A percentile compares a stretch with the other conserved stretches of the same genome.
phyloP scores from a whole-genome alignment of 805 yeast genomes.

The Saturnispora zaruensis region DNA sequence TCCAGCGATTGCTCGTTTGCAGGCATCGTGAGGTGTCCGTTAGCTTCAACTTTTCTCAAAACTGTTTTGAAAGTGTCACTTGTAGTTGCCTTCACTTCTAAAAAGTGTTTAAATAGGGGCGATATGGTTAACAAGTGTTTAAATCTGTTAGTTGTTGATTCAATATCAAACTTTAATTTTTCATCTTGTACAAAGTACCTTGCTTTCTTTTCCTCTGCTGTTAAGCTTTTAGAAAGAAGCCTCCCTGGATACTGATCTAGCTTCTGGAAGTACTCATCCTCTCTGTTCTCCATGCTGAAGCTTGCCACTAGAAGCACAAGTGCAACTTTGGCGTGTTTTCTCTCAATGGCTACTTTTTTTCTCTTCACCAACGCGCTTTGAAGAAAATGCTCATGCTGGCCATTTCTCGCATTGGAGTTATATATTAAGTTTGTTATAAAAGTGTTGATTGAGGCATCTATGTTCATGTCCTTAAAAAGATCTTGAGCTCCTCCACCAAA shows the following conservation, averaged over 20 bases:
- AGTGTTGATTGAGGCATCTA: background rate
- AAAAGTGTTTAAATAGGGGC: slow-evolving; percentile 58
- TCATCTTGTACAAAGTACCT: slow-evolving; percentile 28
- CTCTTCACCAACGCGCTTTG: background rate
- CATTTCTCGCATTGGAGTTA: background rate
- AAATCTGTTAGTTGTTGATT: slow-evolving; percentile 58
- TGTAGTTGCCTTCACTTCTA: slow-evolving; percentile 52
- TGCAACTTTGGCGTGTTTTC: background rate
- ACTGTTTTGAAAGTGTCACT: slow-evolving; percentile 51
- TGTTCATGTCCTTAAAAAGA: slow-evolving; percentile 12
- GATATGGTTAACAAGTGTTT: slow-evolving; percentile 59
- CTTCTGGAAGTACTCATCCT: background rate
- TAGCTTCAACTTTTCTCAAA: slow-evolving; percentile 31
- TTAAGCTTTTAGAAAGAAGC: background rate
- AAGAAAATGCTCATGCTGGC: background rate
- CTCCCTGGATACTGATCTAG: slow-evolving; percentile 2
- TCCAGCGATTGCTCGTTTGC: slow-evolving; percentile 16
- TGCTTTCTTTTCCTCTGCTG: background rate
- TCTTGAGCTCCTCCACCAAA: slow-evolving; percentile 27
- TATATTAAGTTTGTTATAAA: background rate
- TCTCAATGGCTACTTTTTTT: background rate
- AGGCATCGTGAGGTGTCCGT: slow-evolving; percentile 9
- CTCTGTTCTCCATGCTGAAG: background rate
- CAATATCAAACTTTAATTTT: slow-evolving; percentile 36
- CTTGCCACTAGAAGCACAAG: background rate